Percentiles rank a stretch among this genome's conserved stretches.
Conservation (phyloP, 225 moss, liverwort and hornwort species). For the Bryoerythrophyllum caledonicum region DNA sequence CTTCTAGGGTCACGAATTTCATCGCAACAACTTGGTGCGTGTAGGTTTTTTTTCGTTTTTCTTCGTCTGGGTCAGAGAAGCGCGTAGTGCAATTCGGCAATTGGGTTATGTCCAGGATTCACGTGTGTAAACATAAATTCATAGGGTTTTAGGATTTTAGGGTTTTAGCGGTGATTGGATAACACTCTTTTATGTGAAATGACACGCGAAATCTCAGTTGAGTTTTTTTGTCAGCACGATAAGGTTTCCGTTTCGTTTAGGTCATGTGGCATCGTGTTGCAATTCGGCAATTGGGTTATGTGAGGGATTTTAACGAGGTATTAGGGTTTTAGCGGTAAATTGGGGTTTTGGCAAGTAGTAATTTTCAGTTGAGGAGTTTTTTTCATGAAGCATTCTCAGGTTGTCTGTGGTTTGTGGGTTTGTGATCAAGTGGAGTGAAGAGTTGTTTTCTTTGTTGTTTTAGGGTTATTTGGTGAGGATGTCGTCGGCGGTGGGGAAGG, state of each 20-base stretch:
- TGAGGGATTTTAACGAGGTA: not conserved
- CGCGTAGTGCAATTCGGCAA: not conserved
- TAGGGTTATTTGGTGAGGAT: not conserved
- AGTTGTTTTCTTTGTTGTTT: constrained; percentile 4
- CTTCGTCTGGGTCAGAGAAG: not conserved
- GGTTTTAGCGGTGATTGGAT: not conserved
- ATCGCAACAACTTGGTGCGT: not conserved
- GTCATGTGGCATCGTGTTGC: not conserved
- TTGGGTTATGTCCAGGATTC: not conserved
- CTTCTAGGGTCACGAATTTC: not conserved
- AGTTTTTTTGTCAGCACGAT: too few relatives aligned
- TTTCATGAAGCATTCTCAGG: not conserved
- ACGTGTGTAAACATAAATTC: not conserved
- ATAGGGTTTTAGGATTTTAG: not conserved
- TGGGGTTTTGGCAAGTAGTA: not conserved
- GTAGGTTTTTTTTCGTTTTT: not conserved
- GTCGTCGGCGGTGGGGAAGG: constrained; percentile 5
- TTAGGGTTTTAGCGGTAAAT: not conserved
- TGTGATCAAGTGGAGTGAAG: constrained; percentile 5
- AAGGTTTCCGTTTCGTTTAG: not conserved
- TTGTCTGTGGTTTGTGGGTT: not conserved
- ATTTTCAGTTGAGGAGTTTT: too few relatives aligned
- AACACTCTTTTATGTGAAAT: not conserved
- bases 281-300: not conserved
- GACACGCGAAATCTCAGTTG: not conserved